Evolutionary conservation across 257 asterid species (phyloP).

Genomic region (Solanum medicagineum): DNA sequence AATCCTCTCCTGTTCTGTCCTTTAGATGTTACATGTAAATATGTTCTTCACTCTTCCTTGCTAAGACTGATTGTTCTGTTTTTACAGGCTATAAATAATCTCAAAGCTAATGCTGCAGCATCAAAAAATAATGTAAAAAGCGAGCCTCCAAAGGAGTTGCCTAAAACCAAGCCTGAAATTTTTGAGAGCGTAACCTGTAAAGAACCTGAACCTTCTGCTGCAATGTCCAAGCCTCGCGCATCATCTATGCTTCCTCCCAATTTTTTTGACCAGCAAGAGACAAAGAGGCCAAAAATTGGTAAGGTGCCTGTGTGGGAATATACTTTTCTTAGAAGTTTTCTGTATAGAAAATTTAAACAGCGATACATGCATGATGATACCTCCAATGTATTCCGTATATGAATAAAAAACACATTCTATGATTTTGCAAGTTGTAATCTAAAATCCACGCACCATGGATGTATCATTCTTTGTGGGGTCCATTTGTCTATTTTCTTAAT

Average conservation of each 20-base stretch:
- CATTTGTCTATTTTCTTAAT: neutral
- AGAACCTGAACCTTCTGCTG: slow-evolving; percentile 33
- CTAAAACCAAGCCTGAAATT: slow-evolving; percentile 31
- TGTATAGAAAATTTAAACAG: neutral
- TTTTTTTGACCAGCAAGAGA: slow-evolving; percentile 55
- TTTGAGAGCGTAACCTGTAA: slow-evolving; percentile 13
- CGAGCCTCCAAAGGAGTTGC: slow-evolving; percentile 32
- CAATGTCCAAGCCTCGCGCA: slow-evolving; percentile 21
- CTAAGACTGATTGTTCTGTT: slow-evolving; percentile 2
- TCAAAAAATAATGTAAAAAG: slow-evolving; percentile 18
- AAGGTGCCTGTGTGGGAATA: slow-evolving; percentile 5
- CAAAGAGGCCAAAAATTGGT: slow-evolving; percentile 73
- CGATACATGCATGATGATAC: neutral
- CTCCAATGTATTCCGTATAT: neutral
- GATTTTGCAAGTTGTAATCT: neutral
- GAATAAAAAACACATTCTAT: neutral
- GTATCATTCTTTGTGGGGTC: neutral
- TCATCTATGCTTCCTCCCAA: slow-evolving; percentile 64
- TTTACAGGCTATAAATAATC: slow-evolving; percentile 56
- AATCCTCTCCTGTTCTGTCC: neutral
- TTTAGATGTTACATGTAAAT: neutral
- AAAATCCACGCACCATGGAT: neutral
- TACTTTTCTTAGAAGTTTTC: neutral
- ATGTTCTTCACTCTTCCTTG: neutral
- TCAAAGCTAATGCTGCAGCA: slow-evolving; percentile 74